These are phyloP conservation scores for Flaveria ramosissima DNA, from an alignment of 129 eudicot species.

Conservation along the genomic window DNA sequence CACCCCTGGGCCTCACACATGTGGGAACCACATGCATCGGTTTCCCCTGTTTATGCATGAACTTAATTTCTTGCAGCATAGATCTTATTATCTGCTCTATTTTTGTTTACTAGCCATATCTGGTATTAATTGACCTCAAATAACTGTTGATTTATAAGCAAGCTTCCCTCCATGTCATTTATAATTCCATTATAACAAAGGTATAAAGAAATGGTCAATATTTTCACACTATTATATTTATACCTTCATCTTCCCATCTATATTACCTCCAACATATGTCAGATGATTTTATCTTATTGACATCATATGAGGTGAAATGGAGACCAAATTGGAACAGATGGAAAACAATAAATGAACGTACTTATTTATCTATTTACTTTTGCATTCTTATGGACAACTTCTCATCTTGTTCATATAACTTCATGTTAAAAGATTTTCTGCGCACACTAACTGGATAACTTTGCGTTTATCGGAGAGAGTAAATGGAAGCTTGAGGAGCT, in stretches of 20 bases:
- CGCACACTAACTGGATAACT: constrained; percentile 7
- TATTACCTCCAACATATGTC: too few species aligned
- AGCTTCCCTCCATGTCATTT: constrained; percentile 74
- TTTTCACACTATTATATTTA: constrained; percentile 1
- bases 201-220: constrained; percentile 33
- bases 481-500: constrained; percentile 81
- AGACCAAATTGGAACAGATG: constrained; percentile 20
- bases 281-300: too few species aligned
- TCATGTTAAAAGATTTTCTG: background rate
- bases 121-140: constrained; percentile 80
- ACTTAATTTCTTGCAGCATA: background rate
- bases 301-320: background rate
- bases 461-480: constrained; percentile 63
- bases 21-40: too few species aligned
- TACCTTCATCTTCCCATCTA: background rate
- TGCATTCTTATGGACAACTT: background rate
- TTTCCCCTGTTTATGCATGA: constrained; percentile 19
- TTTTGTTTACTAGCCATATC: constrained; percentile 46
- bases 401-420: background rate
- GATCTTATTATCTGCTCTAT: constrained; percentile 10
- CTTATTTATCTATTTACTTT: background rate
- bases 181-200: constrained; percentile 61
- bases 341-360: background rate
- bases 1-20: too few species aligned
- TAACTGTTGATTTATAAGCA: constrained; percentile 65